These are phyloP conservation scores for Phytophthora fragariaefolia DNA, from an alignment of 352 stramenopile genomes.

Conservation along the genomic window DNA sequence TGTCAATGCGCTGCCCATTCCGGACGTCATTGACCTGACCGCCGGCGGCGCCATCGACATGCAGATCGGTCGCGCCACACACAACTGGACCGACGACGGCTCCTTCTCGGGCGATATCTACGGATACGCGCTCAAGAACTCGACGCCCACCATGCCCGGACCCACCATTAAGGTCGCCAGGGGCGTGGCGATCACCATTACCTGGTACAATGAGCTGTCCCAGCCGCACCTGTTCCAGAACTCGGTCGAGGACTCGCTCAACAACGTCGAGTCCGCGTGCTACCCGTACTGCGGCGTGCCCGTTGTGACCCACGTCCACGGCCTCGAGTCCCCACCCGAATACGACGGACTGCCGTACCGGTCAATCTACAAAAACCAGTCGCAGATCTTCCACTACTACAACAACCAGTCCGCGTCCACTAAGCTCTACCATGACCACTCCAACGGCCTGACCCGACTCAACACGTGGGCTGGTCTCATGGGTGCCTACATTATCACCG, in stretches of 20 bases:
- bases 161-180: constrained; percentile 47
- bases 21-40: constrained; percentile 51
- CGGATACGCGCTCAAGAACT: constrained; percentile 49
- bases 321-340: constrained; percentile 49
- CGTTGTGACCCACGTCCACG: constrained; percentile 61
- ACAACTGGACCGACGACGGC: constrained; percentile 49
- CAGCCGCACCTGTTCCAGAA: constrained; percentile 50
- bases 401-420: constrained; percentile 70
- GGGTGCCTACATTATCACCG: constrained; percentile 63
- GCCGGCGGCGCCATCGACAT: constrained; percentile 46
- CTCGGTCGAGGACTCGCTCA: constrained; percentile 43
- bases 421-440: constrained; percentile 68
- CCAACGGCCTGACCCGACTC: constrained; percentile 58
- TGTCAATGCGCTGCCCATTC: constrained; percentile 43
- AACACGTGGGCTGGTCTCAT: constrained; percentile 66
- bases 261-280: constrained; percentile 43
- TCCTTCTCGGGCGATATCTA: constrained; percentile 42
- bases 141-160: constrained; percentile 40
- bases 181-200: constrained; percentile 44
- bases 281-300: constrained; percentile 68
- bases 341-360: constrained; percentile 56
- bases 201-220: constrained; percentile 52
- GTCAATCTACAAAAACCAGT: constrained; percentile 71
- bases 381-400: constrained; percentile 47
- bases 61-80: constrained; percentile 43